phyloP scores from a whole-genome alignment of 768 basidiomycete genomes.

The Sporobolomyces pararoseus region DNA sequence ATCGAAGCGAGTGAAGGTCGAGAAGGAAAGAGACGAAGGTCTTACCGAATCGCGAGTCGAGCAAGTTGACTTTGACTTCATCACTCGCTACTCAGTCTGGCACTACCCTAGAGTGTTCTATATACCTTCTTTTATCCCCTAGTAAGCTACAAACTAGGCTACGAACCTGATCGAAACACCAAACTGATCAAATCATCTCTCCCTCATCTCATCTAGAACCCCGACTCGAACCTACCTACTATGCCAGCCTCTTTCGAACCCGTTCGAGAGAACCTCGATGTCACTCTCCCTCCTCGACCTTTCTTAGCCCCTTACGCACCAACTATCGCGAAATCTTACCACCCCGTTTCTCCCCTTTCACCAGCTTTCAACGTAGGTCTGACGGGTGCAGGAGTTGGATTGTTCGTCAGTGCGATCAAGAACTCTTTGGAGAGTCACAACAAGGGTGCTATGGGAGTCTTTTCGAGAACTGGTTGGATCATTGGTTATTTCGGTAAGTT shows the following conservation, averaged over 20 bases:
- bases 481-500: slow-evolving; percentile 84
- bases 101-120: no score
- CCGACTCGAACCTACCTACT: no score
- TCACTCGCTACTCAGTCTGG: no score
- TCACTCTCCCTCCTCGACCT: slow-evolving; percentile 39
- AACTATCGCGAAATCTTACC: slow-evolving; percentile 22
- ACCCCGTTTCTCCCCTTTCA: slow-evolving; percentile 20
- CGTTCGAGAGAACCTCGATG: slow-evolving; percentile 30
- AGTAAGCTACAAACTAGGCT: no score
- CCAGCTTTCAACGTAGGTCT: slow-evolving; percentile 38
- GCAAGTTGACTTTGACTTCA: no score
- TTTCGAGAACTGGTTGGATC: slow-evolving; percentile 80
- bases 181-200: no score
- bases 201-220: no score
- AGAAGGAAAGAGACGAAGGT: no score
- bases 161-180: no score
- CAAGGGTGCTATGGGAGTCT: slow-evolving; percentile 75
- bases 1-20: no score
- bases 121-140: no score
- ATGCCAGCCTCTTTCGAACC: slow-evolving; percentile 11
- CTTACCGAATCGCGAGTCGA: no score
- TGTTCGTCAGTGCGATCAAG: slow-evolving; percentile 59
- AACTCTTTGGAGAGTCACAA: slow-evolving; percentile 75
- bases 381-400: slow-evolving; percentile 47
- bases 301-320: slow-evolving; percentile 31